phyloP scores from a whole-genome alignment of 2,329 filamentous ascomycete species.

The Alternaria gansuensis region DNA sequence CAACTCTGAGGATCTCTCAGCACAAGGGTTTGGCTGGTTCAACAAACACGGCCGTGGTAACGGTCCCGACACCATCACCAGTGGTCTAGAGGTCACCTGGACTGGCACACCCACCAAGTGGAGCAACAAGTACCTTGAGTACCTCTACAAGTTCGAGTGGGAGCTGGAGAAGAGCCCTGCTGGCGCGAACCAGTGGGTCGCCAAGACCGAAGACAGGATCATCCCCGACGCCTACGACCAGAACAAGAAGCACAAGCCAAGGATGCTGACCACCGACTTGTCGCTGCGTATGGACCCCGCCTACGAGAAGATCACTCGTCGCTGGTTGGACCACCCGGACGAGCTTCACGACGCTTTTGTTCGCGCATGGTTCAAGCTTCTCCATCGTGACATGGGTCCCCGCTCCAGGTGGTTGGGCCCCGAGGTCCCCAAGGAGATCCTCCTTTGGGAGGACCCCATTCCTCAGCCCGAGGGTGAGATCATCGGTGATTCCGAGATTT shows the following conservation, averaged over 20 bases:
- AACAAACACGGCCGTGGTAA: slow-evolving; percentile 72
- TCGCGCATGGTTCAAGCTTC: slow-evolving; percentile 83
- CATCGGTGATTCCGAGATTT: slow-evolving; percentile 69
- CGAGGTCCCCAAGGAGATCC: slow-evolving; percentile 73
- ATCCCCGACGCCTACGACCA: slow-evolving; percentile 76
- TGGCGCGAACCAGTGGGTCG: slow-evolving; percentile 79
- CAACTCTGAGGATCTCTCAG: slow-evolving; percentile 68
- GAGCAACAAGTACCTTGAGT: slow-evolving; percentile 78
- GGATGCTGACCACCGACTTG: slow-evolving; percentile 79
- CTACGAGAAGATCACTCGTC: slow-evolving; percentile 79
- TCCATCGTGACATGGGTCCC: slow-evolving; percentile 82
- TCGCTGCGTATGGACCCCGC: slow-evolving; percentile 74
- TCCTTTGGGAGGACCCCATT: slow-evolving; percentile 80
- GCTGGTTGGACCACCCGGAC: slow-evolving; percentile 73
- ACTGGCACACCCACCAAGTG: slow-evolving; percentile 78
- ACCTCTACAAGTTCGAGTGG: slow-evolving; percentile 82
- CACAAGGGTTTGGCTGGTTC: slow-evolving; percentile 77
- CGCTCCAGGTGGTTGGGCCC: slow-evolving; percentile 75
- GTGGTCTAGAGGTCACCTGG: slow-evolving; percentile 81
- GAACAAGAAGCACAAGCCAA: slow-evolving; percentile 76
- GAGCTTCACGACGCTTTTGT: slow-evolving; percentile 74
- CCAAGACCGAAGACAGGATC: slow-evolving; percentile 71
- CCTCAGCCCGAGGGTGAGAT: slow-evolving; percentile 66
- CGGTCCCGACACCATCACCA: slow-evolving; percentile 77
- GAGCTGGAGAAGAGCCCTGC: slow-evolving; percentile 77